Conservation (phyloP, 345 rosid species). For the Mercurialis annua region DNA sequence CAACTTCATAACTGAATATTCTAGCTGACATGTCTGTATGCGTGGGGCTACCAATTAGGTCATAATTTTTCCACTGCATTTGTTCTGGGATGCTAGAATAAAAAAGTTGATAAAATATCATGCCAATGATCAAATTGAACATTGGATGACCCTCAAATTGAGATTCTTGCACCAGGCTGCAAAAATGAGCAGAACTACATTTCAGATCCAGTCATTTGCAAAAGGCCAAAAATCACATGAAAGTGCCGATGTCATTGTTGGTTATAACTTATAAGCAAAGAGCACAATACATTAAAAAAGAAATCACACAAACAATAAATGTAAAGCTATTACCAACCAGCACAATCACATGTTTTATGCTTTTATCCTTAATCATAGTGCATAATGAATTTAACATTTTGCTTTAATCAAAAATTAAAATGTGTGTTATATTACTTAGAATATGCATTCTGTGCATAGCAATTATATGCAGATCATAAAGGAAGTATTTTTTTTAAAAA, state of each 20-base stretch:
- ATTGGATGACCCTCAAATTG: slow-evolving; percentile 45
- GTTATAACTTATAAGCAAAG: too few relatives aligned
- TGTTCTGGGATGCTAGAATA: slow-evolving; percentile 38
- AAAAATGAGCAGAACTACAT: slow-evolving; percentile 15
- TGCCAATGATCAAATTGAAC: slow-evolving; percentile 50
- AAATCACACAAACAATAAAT: neutral
- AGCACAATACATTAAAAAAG: neutral
- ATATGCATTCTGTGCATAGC: too few relatives aligned
- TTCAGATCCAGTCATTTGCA: neutral
- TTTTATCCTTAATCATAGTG: too few relatives aligned
- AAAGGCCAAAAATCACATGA: neutral
- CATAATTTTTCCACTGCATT: slow-evolving; percentile 37
- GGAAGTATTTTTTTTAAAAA: too few relatives aligned
- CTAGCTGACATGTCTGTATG: slow-evolving; percentile 31
- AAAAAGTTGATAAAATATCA: slow-evolving; percentile 65
- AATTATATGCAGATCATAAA: too few relatives aligned
- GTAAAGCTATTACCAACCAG: neutral
- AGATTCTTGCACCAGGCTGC: slow-evolving; percentile 55
- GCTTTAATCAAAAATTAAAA: too few relatives aligned
- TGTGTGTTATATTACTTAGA: too few relatives aligned
- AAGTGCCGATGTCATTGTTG: neutral
- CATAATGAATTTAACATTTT: too few relatives aligned
- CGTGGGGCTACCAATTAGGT: slow-evolving; percentile 16
- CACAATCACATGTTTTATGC: too few relatives aligned
- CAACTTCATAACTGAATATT: slow-evolving; percentile 25